Conservation (phyloP, 2,329 filamentous ascomycete species). For the Claviceps digitariae region DNA sequence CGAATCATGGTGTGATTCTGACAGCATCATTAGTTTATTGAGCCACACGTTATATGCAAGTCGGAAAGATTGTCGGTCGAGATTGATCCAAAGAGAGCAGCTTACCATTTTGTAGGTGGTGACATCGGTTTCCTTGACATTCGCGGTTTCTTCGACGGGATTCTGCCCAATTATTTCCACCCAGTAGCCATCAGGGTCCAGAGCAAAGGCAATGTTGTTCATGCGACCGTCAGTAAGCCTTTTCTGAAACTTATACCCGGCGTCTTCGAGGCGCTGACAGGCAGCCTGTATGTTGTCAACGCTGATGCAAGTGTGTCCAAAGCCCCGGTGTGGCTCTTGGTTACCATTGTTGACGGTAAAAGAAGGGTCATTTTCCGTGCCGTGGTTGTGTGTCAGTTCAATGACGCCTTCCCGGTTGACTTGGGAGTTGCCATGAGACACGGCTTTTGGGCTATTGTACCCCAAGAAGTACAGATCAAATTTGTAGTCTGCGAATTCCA, state of each 20-base stretch:
- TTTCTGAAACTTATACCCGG: constrained; percentile 91
- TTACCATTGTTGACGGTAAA: constrained; percentile 85
- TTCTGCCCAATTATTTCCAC: constrained; percentile 71
- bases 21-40: background rate
- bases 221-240: constrained; percentile 80
- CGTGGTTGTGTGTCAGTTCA: constrained; percentile 75
- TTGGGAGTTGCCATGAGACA: constrained; percentile 55
- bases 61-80: background rate
- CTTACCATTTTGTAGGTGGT: constrained; percentile 58
- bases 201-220: constrained; percentile 76
- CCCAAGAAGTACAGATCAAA: constrained; percentile 95
- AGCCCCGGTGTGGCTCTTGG: constrained; percentile 69
- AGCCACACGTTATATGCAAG: background rate
- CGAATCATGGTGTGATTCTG: constrained; percentile 91
- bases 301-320: constrained; percentile 75
- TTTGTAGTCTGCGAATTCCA: constrained; percentile 73
- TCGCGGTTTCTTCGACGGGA: constrained; percentile 56
- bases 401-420: constrained; percentile 84
- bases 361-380: constrained; percentile 70
- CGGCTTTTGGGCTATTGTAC: constrained; percentile 64
- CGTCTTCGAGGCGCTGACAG: constrained; percentile 78
- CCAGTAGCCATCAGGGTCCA: constrained; percentile 83
- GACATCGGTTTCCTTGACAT: constrained; percentile 57
- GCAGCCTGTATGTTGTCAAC: constrained; percentile 80
- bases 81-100: no score